Percentiles rank a stretch among this genome's conserved stretches.
Evolutionary conservation across 495 filamentous ascomycete species (phyloP).

Genomic region (Glutinoglossum americanum): DNA sequence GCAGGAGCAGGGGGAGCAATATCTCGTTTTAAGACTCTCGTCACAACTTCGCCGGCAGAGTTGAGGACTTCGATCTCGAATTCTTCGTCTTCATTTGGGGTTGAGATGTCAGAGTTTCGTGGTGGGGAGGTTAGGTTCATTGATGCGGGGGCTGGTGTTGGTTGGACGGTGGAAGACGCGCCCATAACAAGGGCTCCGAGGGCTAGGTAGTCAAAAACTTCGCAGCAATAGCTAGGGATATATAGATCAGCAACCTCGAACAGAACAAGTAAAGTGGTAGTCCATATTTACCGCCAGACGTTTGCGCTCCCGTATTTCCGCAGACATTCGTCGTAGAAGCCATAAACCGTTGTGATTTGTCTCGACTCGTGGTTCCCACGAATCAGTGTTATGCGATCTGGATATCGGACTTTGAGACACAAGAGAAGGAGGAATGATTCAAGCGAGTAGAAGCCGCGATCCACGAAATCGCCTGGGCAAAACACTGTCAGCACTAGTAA

Average conservation of each 20-base stretch:
- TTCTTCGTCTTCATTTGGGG: constrained; percentile 36
- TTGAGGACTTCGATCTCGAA: constrained; percentile 85
- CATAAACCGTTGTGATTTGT: constrained; percentile 95
- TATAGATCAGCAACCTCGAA: not conserved
- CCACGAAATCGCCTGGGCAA: constrained; percentile 68
- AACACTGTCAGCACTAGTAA: not conserved
- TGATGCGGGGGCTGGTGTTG: constrained; percentile 18
- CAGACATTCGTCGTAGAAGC: constrained; percentile 96
- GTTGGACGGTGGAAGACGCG: constrained; percentile 36
- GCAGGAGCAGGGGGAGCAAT: constrained; percentile 5
- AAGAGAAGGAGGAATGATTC: constrained; percentile 90
- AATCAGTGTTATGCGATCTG: constrained; percentile 91
- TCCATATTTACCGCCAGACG: constrained; percentile 51
- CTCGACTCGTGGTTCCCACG: constrained; percentile 93
- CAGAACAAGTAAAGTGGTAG: not conserved
- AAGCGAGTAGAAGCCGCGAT: constrained; percentile 93
- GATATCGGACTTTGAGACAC: constrained; percentile 91
- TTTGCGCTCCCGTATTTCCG: constrained; percentile 95
- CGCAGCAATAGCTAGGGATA: constrained; percentile 49
- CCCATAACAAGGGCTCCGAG: constrained; percentile 87
- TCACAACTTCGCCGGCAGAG: constrained; percentile 53
- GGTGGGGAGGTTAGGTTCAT: constrained; percentile 20
- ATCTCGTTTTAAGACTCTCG: constrained; percentile 36
- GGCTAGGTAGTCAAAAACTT: constrained; percentile 95
- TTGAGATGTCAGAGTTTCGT: constrained; percentile 9